Evolutionary conservation across 441 rosid genomes (phyloP).

Genomic region (Metrosideros polymorpha): DNA sequence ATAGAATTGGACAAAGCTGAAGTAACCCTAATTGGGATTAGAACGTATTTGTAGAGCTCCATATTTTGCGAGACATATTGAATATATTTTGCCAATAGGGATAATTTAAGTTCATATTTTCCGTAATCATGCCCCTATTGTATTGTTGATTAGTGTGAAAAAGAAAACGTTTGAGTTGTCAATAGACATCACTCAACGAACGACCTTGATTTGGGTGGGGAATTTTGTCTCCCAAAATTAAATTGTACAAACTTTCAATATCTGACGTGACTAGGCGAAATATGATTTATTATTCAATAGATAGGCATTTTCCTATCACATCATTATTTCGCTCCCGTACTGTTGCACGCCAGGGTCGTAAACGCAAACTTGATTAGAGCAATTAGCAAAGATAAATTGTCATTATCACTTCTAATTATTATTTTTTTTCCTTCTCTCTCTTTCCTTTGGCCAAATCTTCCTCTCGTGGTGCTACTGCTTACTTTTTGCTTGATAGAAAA

Average conservation of each 20-base stretch:
- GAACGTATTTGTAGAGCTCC: neutral
- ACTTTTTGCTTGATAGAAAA: neutral
- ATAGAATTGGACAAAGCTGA: too few species aligned
- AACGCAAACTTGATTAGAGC: too few species aligned
- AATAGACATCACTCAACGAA: too few species aligned
- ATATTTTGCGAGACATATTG: neutral
- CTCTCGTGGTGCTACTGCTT: neutral
- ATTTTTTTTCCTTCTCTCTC: accelerated
- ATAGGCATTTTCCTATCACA: neutral
- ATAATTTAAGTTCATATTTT: neutral
- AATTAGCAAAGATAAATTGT: too few species aligned
- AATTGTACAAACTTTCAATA: accelerated
- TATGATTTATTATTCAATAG: accelerated
- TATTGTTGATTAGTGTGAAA: accelerated
- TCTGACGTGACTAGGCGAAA: accelerated
- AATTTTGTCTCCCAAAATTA: neutral
- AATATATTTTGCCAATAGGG: neutral
- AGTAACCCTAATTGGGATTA: neutral
- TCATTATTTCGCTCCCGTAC: neutral
- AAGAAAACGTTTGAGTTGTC: neutral
- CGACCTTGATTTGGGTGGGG: neutral
- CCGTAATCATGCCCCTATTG: neutral
- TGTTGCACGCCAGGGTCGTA: too few species aligned
- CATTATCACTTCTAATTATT: neutral
- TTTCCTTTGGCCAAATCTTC: neutral